These are phyloP conservation scores for Pythium brassicae DNA, from an alignment of 352 stramenopile genomes.

Conservation along the genomic window DNA sequence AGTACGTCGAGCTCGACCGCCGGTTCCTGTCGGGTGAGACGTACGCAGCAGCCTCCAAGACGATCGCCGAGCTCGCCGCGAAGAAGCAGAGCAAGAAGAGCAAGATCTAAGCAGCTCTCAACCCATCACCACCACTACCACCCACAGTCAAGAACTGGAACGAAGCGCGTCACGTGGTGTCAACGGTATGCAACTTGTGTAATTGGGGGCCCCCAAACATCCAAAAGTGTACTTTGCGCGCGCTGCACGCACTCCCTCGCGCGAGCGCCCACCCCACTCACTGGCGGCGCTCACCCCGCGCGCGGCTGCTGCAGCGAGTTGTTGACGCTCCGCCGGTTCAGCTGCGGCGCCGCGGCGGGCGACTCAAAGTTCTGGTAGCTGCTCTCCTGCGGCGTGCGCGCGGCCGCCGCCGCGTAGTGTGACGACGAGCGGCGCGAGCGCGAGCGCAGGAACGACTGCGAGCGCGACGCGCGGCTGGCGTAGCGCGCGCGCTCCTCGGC, in stretches of 20 bases:
- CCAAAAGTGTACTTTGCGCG: no score
- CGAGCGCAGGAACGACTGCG: constrained; percentile 78
- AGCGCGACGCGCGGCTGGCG: constrained; percentile 53
- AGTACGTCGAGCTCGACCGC: constrained; percentile 66
- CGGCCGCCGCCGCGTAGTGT: constrained; percentile 25
- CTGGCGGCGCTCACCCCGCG: background rate
- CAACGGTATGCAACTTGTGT: constrained; percentile 3
- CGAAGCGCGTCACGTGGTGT: no score
- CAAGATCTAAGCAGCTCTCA: background rate
- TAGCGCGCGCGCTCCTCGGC: constrained; percentile 40
- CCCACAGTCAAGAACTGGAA: no score
- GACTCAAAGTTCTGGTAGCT: constrained; percentile 84
- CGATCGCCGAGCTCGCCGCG: background rate
- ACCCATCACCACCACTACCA: no score
- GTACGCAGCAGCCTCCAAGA: constrained; percentile 22
- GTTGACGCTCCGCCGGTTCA: constrained; percentile 9
- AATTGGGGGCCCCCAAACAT: background rate
- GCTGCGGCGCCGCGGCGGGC: constrained; percentile 21
- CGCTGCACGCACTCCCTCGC: background rate
- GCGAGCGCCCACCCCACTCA: background rate
- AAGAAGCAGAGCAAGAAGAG: background rate
- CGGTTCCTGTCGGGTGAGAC: constrained; percentile 46
- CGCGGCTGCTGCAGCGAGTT: background rate
- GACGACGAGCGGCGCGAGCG: constrained; percentile 52
- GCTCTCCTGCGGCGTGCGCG: constrained; percentile 46